Base-by-base conservation (phyloP, 2,329 filamentous ascomycete genomes). In the Nothophoma quercina region DNA sequence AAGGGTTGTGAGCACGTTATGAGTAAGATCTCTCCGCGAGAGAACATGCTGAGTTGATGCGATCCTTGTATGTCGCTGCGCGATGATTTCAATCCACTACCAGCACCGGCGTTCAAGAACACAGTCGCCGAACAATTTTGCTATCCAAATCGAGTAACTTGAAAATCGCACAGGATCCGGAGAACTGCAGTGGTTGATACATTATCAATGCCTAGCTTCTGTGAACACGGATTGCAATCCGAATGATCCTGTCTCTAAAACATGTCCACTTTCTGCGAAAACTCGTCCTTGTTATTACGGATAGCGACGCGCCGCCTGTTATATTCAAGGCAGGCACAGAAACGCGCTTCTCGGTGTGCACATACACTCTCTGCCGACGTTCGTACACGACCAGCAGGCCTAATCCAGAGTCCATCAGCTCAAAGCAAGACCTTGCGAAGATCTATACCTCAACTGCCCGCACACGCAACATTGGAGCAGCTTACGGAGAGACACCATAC, bases 121-220 rank as follows among this genome's bases (percentile, higher is more conserved):
- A 22, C 5, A 34, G 32, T 51, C 47, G 47, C 47, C 40, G 47
- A 46, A 52, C 30, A 18, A n/a, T n/a, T 12, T 33, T 21, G 32
- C 12, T 21, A 8, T 21, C n/a, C n/a, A 9, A 33, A 26, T 34
- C 5, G 7, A 23, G 19, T 13, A 23, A 45, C 1, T 2, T 15
- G 21, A 7, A 2, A 10, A 7, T 23, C 15, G 21, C 8, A 19
- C 19, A 12, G 9, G 4, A 7, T 7, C 7, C 5, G 26, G 21
- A 19, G n/a, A 25, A 22, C 16, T 18, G 8, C n/a, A 28, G 15
- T 8, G 15, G 7, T 28, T 18, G 10, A 13, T 39, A 46, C 15
- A 38, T 25, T 7, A 21, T 7, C 26, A 5, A 28, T 28, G 13
- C n/a, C n/a, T n/a, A n/a, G n/a, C n/a, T n/a, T n/a, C n/a, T n/a